Conservation (phyloP, 371 early-diverging fungal species). For the Phascolomyces articulosus region DNA sequence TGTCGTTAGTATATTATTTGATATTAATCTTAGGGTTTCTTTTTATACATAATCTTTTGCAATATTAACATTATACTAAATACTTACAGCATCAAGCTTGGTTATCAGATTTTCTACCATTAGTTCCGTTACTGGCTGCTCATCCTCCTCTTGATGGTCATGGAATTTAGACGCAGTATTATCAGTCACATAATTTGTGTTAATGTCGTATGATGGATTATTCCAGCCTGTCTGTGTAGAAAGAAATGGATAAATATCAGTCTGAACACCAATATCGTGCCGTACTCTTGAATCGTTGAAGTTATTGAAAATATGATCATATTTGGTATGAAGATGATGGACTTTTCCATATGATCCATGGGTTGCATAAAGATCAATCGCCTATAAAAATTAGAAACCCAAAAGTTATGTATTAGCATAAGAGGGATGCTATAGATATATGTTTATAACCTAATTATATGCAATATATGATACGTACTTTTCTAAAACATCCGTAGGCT, state of each 20-base stretch:
- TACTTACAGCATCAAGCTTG: constrained; percentile 41
- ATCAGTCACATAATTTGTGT: constrained; percentile 16
- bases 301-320: constrained; percentile 20
- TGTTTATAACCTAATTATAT: no score
- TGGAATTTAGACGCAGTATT: constrained; percentile 27
- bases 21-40: no score
- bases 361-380: constrained; percentile 33
- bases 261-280: constrained; percentile 38
- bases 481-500: constrained; percentile 34
- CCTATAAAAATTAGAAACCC: constrained; percentile 7
- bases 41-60: no score
- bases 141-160: constrained; percentile 23
- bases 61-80: background rate
- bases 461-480: no score
- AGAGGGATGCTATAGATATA: no score
- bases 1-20: no score
- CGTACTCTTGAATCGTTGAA: constrained; percentile 31
- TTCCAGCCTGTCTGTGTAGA: constrained; percentile 42
- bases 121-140: constrained; percentile 29
- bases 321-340: constrained; percentile 30
- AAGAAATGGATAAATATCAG: constrained; percentile 42
- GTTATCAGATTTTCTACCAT: constrained; percentile 42
- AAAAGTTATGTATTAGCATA: no score
- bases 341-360: constrained; percentile 47
- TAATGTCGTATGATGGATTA: background rate